Percentiles rank a stretch among this genome's conserved stretches.
Evolutionary conservation across 2,329 filamentous ascomycete species (phyloP).

Genomic region (Pyricularia grisea): DNA sequence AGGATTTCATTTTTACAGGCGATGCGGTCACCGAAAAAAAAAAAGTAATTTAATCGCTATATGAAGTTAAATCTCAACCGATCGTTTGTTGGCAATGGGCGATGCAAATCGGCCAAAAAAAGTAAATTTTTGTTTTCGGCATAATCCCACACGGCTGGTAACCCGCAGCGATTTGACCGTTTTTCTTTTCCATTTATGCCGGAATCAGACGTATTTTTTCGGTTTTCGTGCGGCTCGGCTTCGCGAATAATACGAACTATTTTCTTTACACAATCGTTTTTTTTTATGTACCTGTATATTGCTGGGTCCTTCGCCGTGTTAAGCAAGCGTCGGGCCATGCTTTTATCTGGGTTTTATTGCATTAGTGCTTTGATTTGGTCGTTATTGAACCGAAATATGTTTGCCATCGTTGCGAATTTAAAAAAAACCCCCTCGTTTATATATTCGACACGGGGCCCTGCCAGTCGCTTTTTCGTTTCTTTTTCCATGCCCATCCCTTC

Average conservation of each 20-base stretch:
- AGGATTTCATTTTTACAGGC: not conserved
- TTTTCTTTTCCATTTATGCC: not conserved
- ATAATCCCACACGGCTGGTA: not conserved
- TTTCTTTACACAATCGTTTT: not conserved
- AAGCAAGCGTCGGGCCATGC: not conserved
- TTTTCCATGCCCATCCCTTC: not conserved
- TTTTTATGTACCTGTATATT: not conserved
- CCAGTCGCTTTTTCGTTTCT: not conserved
- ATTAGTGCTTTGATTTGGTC: not conserved
- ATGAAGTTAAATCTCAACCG: not conserved
- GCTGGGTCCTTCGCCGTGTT: not conserved
- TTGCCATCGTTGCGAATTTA: not conserved
- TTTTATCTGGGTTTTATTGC: not conserved
- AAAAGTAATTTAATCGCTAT: not conserved
- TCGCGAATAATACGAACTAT: not conserved
- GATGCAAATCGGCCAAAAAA: not conserved
- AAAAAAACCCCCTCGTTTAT: not conserved
- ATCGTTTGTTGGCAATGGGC: not conserved
- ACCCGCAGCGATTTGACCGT: not conserved
- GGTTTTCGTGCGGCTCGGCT: not conserved
- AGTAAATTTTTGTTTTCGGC: not conserved
- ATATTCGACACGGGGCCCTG: not conserved
- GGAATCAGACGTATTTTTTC: not conserved
- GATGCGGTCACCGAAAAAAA: not conserved
- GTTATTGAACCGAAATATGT: not conserved